Conservation (phyloP, 2,329 filamentous ascomycete genomes). For the Epicoccum sorghinum region DNA sequence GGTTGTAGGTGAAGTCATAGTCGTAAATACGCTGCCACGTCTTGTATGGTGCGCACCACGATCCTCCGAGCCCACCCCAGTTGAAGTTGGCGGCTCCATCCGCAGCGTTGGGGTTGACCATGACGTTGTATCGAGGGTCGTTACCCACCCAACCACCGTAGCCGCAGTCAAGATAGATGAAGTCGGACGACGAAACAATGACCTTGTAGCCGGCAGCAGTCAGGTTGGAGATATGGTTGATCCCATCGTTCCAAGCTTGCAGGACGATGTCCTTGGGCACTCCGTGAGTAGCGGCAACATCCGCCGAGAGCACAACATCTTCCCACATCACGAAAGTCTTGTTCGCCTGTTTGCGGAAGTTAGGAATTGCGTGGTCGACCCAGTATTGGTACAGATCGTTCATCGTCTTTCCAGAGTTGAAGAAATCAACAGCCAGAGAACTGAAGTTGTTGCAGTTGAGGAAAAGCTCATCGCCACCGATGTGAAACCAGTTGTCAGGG, state of each 20-base stretch:
- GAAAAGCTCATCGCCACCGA: constrained; percentile 63
- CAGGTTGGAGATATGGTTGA: constrained; percentile 59
- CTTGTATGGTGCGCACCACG: constrained; percentile 66
- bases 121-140: constrained; percentile 62
- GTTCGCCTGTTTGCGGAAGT: constrained; percentile 54
- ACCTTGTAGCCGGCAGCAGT: constrained; percentile 59
- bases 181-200: constrained; percentile 62
- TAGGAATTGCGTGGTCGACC: constrained; percentile 59
- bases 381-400: constrained; percentile 61
- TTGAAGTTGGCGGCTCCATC: constrained; percentile 57
- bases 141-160: constrained; percentile 61
- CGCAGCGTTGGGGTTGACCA: constrained; percentile 56
- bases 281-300: constrained; percentile 52
- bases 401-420: constrained; percentile 57
- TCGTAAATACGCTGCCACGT: constrained; percentile 66
- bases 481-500: constrained; percentile 61
- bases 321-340: constrained; percentile 65
- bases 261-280: constrained; percentile 60
- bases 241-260: constrained; percentile 62
- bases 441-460: constrained; percentile 65
- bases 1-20: constrained; percentile 61
- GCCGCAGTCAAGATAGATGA: constrained; percentile 64
- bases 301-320: constrained; percentile 54
- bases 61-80: constrained; percentile 60
- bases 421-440: constrained; percentile 56